Base-by-base conservation (phyloP, 768 basidiomycete genomes). In the Amylocystis lapponica region DNA sequence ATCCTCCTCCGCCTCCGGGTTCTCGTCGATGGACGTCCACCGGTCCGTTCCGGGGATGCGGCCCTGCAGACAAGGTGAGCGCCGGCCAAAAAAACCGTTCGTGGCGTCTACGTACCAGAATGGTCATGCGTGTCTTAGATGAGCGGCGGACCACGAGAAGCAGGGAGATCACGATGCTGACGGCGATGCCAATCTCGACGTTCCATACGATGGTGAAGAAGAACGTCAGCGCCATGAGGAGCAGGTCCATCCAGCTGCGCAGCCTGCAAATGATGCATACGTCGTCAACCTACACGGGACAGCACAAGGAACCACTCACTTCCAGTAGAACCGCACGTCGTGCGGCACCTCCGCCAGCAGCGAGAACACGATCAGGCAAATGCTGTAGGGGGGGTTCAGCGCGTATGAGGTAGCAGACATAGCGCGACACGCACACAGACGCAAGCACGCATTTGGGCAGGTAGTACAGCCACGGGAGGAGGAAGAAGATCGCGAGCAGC, bases 21-120 rank as follows among this genome's bases (percentile, higher is more conserved):
- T 83, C 58, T 96, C 92, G 36, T 85, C 85, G 30, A 99, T 72
- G 3, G 95, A 83, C 49, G 84, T 89, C 92, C 93, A 99, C 42
- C 79, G 66, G 45, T 89, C 79, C 0, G 93, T 95, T 3, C 86
- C 87, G 2, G 90, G 93, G 32, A 97, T 76, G 8, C 86, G 78
- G 8, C 94, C 94, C 86, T 90, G n/a, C n/a, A n/a, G 42, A 29
- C 4, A 20, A 27, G 14, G 13, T 19, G 32, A 32, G 41, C 21
- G 20, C 20, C 12, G 31, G n/a, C n/a, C n/a, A n/a, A n/a, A n/a
- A 32, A 27, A 27, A 13, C 2, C 27, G 21, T 23, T 19, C 20
- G 3, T 39, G 30, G 4, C 42, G 41, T 26, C 50, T 10, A 68
- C 75, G 45, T 51, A 91, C 87, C 53, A 97, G 68, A 52, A 98